These are phyloP conservation scores for Bolboschoenoplectus hybrid DNA, from an alignment of 202 grass and related monocot species.

Conservation along the genomic window DNA sequence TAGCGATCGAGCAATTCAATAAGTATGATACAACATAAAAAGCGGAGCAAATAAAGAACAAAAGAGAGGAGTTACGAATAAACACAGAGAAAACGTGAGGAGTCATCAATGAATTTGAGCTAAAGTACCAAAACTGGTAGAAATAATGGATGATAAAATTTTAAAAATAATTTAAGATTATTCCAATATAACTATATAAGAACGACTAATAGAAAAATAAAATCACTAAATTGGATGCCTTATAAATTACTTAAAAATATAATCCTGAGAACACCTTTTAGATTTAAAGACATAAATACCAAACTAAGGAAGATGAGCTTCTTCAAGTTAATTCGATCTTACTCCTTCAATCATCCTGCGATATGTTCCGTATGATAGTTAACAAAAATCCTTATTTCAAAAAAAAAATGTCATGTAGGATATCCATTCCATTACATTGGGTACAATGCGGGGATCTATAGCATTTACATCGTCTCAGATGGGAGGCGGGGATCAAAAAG, in stretches of 20 bases:
- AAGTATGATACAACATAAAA: background rate
- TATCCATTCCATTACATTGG: background rate
- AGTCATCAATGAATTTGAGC: background rate
- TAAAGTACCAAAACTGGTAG: background rate
- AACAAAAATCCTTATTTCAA: too few relatives aligned
- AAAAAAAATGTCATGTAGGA: background rate
- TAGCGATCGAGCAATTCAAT: background rate
- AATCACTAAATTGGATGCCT: background rate
- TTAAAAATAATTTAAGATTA: background rate
- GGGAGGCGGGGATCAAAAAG: slow-evolving; percentile 13
- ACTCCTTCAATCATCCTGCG: too few relatives aligned
- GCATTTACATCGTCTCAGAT: background rate
- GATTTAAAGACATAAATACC: background rate
- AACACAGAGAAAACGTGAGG: background rate
- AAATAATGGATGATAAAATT: background rate
- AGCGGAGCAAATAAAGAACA: background rate
- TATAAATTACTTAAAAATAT: background rate
- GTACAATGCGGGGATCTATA: background rate
- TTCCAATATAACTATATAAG: background rate
- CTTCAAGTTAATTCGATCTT: background rate
- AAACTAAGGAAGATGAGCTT: background rate
- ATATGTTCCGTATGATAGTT: too few relatives aligned
- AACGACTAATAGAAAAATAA: background rate
- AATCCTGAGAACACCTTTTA: background rate
- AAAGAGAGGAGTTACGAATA: background rate